Percentiles rank a stretch among this genome's conserved stretches.
These are phyloP conservation scores for Juglanconis sp. DNA, from an alignment of 2,329 filamentous ascomycete species.

Conservation along the genomic window DNA sequence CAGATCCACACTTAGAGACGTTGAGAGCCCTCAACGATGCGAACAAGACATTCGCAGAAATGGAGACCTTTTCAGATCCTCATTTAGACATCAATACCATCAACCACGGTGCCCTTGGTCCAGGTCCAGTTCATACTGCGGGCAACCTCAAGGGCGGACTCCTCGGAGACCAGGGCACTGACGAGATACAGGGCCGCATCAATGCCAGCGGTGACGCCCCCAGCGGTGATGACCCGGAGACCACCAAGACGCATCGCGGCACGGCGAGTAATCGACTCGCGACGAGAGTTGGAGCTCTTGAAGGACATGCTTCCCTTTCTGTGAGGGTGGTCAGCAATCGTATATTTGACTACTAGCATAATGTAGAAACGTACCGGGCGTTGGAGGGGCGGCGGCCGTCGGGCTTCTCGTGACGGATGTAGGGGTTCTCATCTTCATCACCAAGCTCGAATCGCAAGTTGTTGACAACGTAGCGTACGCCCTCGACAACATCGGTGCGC, in stretches of 20 bases:
- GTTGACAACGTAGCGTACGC: constrained; percentile 82
- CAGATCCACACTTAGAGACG: not conserved
- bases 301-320: constrained; percentile 83
- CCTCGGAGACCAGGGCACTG: constrained; percentile 75
- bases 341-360: not conserved
- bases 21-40: not conserved
- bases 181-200: constrained; percentile 84
- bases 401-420: constrained; percentile 68
- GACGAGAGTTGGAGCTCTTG: constrained; percentile 69
- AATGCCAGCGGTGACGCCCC: constrained; percentile 74
- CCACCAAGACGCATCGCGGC: constrained; percentile 70
- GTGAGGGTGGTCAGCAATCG: constrained; percentile 13
- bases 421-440: constrained; percentile 78
- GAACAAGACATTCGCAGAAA: not conserved
- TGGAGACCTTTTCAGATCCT: not conserved
- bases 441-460: constrained; percentile 84
- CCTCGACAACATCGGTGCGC: constrained; percentile 79
- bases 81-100: constrained; percentile 74
- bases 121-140: constrained; percentile 77
- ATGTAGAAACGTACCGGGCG: constrained; percentile 47
- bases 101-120: constrained; percentile 81
- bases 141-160: constrained; percentile 72
- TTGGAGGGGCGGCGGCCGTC: constrained; percentile 61
- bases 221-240: constrained; percentile 73
- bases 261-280: constrained; percentile 77